Evolutionary conservation across 768 basidiomycete genomes (phyloP).

Genomic region (Solioccasus polychromus): DNA sequence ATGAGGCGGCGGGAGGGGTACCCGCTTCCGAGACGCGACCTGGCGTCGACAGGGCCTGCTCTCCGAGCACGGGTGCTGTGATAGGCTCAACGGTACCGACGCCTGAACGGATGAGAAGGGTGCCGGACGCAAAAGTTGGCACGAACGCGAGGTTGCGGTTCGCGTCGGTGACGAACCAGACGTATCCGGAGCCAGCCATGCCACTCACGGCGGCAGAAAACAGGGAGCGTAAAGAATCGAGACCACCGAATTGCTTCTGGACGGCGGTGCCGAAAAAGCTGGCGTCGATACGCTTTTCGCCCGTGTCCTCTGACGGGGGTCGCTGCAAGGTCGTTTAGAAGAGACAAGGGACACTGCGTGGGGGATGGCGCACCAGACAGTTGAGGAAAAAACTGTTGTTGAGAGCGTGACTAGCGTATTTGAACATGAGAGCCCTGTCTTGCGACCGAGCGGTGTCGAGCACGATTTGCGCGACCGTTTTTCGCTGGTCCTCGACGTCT

Average conservation of each 20-base stretch:
- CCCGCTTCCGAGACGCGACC: conserved; percentile 28
- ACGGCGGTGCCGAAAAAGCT: conserved; percentile 19
- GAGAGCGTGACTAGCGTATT: conserved; percentile 86
- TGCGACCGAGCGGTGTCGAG: conserved; percentile 60
- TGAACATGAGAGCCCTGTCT: conserved; percentile 70
- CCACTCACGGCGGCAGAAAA: conserved; percentile 76
- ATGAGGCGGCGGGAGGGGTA: conserved; percentile 32
- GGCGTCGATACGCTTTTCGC: conserved; percentile 18
- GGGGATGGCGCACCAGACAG: conserved; percentile 59
- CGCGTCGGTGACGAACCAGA: conserved; percentile 83
- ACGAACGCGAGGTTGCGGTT: conserved; percentile 64
- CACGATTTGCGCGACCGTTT: conserved; percentile 68
- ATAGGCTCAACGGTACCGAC: conserved; percentile 30
- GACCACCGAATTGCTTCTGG: conserved; percentile 52
- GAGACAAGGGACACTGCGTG: not conserved
- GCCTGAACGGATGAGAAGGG: conserved; percentile 73
- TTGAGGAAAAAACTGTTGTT: conserved; percentile 97
- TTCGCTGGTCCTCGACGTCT: conserved; percentile 57
- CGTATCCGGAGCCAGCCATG: conserved; percentile 75
- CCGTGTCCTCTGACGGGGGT: conserved; percentile 28
- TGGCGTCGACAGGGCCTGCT: conserved; percentile 1
- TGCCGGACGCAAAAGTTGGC: conserved; percentile 87
- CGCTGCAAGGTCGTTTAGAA: conserved; percentile 10
- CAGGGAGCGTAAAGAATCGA: conserved; percentile 67
- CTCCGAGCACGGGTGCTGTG: conserved; percentile 30